Percentiles rank a stretch among this genome's conserved stretches.
Evolutionary conservation across 192 early-diverging fungal genomes (phyloP).

Genomic region (Gamsiella multidivaricata): DNA sequence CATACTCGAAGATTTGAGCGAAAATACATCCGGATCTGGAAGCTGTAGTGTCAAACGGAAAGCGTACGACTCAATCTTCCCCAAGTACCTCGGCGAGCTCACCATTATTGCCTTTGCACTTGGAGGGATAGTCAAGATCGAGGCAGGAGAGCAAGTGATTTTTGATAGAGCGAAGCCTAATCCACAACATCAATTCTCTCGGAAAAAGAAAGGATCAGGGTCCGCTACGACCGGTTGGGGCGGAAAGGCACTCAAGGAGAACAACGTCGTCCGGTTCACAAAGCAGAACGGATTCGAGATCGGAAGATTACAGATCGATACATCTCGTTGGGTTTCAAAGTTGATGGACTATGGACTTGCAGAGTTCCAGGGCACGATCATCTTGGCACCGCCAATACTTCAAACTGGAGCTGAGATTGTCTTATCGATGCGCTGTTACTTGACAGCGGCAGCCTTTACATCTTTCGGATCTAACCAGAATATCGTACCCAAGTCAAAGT

Average conservation of each 20-base stretch:
- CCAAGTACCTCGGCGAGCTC: constrained; percentile 32
- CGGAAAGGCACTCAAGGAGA: constrained; percentile 27
- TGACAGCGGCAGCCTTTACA: constrained; percentile 36
- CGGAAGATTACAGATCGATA: constrained; percentile 57
- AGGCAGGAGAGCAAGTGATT: constrained; percentile 48
- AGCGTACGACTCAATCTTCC: constrained; percentile 14
- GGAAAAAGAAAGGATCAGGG: constrained; percentile 39
- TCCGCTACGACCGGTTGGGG: constrained; percentile 27
- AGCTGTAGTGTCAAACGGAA: constrained; percentile 24
- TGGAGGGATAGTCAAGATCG: constrained; percentile 52
- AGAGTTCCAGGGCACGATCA: constrained; percentile 58
- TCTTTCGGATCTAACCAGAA: constrained; percentile 7
- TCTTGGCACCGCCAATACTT: constrained; percentile 35
- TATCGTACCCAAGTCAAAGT: background rate
- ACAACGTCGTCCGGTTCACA: constrained; percentile 64
- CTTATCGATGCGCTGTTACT: constrained; percentile 52
- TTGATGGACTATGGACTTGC: constrained; percentile 60
- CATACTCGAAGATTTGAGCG: constrained; percentile 18
- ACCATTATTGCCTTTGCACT: constrained; percentile 56
- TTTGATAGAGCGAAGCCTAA: constrained; percentile 49
- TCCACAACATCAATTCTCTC: constrained; percentile 16
- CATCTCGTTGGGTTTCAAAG: constrained; percentile 56
- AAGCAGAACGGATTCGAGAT: constrained; percentile 54
- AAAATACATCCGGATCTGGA: constrained; percentile 5
- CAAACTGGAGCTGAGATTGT: constrained; percentile 60